Evolutionary conservation across 2,329 filamentous ascomycete genomes (phyloP), one percentile per base, ranked within the genome.

Genomic region (Talaromyces albobiverticillius): DNA sequence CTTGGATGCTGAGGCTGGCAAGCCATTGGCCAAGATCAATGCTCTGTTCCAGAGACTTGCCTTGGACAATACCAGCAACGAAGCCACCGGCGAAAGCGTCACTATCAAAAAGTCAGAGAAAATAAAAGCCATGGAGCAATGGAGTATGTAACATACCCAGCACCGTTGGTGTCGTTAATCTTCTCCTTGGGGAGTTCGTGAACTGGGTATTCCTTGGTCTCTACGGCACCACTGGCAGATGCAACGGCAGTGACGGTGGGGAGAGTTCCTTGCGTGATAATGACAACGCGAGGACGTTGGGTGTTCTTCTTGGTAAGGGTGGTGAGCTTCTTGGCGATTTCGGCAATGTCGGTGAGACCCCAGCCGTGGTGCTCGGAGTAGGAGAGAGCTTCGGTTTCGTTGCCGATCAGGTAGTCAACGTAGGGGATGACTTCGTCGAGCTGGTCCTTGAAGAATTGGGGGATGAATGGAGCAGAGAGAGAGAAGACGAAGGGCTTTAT

Each of bases 11-110:
- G 67, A 96, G 80, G 68, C 88, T 87, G 47, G 94, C 94, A 62
- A 99, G 83, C 94, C 94, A 99, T 77, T 96, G 92, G 61, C 94
- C 94, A 82, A 94, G 89, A 72, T 96, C 89, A 64, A 99, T 82
- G 67, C 82, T 82, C 62, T 86, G 84, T 65, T 88, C 86, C 48
- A 99, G 81, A 52, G 84, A 71, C 79, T 94, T 89, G 73, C 88
- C 90, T 74, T 93, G 81, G 59, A 96, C 86, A 60, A 97, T 80
- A 69, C 92, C 94, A 51, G 94, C 94, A 54, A 90, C 81, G 76
- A 99, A 91, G 60, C 94, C 94, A 69, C 91, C 94, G 56, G 94
- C 93, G 68, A 99, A 99, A 51, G 94, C 93, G 71, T 99, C 94
- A 71, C 91, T 82, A 26, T 23, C 8, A 13, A 9, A 11, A 18